Percentiles rank a stretch among this genome's conserved stretches.
Conservation (phyloP, 495 filamentous ascomycete species). For the Aspergillus ostianus region DNA sequence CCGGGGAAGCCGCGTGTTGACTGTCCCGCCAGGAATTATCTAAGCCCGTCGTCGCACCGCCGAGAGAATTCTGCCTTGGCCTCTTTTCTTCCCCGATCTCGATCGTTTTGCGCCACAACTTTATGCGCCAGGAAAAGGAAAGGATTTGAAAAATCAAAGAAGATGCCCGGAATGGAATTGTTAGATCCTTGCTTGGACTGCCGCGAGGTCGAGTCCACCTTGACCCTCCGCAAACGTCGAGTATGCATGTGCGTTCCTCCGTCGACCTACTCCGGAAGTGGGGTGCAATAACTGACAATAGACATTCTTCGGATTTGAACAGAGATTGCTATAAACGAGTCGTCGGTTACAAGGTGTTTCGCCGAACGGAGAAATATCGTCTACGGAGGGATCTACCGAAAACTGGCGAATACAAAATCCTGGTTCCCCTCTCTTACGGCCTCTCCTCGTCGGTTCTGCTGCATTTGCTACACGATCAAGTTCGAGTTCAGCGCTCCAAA, state of each 20-base stretch:
- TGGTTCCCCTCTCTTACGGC: conserved; percentile 81
- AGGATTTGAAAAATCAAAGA: neutral
- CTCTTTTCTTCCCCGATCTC: conserved; percentile 9
- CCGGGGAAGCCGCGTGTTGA: conserved; percentile 37
- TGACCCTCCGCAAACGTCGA: conserved; percentile 42
- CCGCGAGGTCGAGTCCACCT: conserved; percentile 34
- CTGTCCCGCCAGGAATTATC: conserved; percentile 23
- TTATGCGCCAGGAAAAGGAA: neutral
- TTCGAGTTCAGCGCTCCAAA: conserved; percentile 56
- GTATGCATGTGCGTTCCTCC: conserved; percentile 46
- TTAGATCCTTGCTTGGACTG: conserved; percentile 39
- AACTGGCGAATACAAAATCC: conserved; percentile 50
- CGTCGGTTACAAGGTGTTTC: conserved; percentile 70
- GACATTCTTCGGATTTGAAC: neutral
- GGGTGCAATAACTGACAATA: conserved; percentile 14
- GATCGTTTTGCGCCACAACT: conserved; percentile 2
- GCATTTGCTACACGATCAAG: conserved; percentile 68
- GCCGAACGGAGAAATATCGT: conserved; percentile 70
- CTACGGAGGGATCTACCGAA: conserved; percentile 32
- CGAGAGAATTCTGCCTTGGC: conserved; percentile 22
- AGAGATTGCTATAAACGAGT: conserved; percentile 79
- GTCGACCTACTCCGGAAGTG: conserved; percentile 7
- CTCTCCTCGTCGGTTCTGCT: conserved; percentile 77
- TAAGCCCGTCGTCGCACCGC: conserved; percentile 24
- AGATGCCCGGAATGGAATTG: conserved; percentile 43